phyloP scores from a whole-genome alignment of 2,329 filamentous ascomycete species.

The Cadophora luteo-olivacea region DNA sequence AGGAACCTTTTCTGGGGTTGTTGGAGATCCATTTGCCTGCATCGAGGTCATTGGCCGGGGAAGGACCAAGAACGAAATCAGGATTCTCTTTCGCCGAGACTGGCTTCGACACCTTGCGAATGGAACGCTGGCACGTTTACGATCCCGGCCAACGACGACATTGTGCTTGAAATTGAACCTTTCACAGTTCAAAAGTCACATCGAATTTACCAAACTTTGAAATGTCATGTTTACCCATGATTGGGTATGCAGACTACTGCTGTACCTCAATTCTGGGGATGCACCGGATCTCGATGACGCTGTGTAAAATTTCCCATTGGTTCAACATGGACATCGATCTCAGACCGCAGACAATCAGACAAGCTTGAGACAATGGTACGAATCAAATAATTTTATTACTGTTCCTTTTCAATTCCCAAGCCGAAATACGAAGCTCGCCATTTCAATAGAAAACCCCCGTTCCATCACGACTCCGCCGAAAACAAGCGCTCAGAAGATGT shows the following conservation, averaged over 20 bases:
- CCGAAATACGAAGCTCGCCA: constrained; percentile 8
- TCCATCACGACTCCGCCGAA: constrained; percentile 23
- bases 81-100: background rate
- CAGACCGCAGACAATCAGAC: too few relatives aligned
- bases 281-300: background rate
- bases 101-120: constrained; percentile 3
- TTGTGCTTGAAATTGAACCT: background rate
- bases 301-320: background rate
- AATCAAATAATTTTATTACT: constrained; percentile 9
- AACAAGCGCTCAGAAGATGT: constrained; percentile 22
- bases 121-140: constrained; percentile 12
- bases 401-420: constrained; percentile 20
- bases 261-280: background rate
- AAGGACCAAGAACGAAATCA: background rate
- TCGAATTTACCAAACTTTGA: constrained; percentile 6
- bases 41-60: background rate
- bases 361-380: background rate
- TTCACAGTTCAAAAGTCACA: background rate
- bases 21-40: constrained; percentile 2
- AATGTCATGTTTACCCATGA: background rate
- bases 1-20: constrained; percentile 15
- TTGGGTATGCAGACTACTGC: background rate
- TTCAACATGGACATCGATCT: background rate
- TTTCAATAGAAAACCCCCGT: constrained; percentile 13
- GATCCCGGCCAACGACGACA: constrained; percentile 14